Percentiles rank a stretch among this genome's conserved stretches.
phyloP scores from a whole-genome alignment of 2,329 filamentous ascomycete species.

The Colletotrichum sp. region DNA sequence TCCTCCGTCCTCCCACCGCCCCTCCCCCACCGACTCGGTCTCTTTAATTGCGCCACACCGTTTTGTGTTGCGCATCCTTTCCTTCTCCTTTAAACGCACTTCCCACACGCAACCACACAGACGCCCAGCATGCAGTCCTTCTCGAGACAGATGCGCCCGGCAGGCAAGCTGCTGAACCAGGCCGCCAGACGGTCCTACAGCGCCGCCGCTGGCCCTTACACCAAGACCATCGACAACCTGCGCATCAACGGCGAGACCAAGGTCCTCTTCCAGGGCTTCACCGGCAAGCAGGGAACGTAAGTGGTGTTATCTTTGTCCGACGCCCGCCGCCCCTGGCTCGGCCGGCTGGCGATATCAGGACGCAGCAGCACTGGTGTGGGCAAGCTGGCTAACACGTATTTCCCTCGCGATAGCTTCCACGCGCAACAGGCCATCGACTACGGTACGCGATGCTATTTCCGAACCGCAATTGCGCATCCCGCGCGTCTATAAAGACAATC shows the following conservation, averaged over 20 bases:
- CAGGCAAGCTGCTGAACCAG: constrained; percentile 72
- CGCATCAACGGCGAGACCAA: constrained; percentile 93
- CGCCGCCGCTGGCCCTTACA: constrained; percentile 71
- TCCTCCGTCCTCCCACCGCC: neutral
- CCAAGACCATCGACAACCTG: constrained; percentile 81
- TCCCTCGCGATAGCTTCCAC: constrained; percentile 74
- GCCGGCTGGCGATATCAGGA: neutral
- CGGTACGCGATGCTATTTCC: constrained; percentile 61
- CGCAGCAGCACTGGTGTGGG: neutral
- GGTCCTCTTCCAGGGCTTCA: constrained; percentile 97
- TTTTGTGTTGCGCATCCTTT: constrained; percentile 10
- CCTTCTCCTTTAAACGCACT: constrained; percentile 5
- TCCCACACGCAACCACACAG: constrained; percentile 1
- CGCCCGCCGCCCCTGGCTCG: neutral
- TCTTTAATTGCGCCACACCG: constrained; percentile 1
- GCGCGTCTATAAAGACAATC: neutral
- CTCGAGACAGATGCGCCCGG: constrained; percentile 72
- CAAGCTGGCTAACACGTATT: neutral
- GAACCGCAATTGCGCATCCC: neutral
- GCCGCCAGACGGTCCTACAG: constrained; percentile 75
- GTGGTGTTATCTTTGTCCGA: constrained; percentile 38
- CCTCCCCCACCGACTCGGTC: neutral
- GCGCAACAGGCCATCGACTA: constrained; percentile 98
- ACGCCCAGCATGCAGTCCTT: constrained; percentile 80
- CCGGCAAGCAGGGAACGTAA: constrained; percentile 94